Evolutionary conservation across 1,284 basidiomycete species (phyloP).

Genomic region (Taiwanofungus camphoratus): DNA sequence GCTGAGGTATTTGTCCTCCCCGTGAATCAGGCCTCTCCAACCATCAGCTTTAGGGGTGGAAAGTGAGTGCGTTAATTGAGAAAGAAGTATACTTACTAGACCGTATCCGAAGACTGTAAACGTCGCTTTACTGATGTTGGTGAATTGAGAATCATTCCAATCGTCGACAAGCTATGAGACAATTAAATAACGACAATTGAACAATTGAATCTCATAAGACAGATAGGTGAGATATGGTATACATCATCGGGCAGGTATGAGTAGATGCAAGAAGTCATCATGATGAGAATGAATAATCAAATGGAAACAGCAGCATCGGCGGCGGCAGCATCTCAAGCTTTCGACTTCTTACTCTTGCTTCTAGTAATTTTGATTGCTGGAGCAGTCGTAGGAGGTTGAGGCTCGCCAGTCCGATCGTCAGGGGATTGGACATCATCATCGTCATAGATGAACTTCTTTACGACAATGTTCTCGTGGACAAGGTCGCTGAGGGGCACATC

Average conservation of each 20-base stretch:
- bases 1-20: slow-evolving; percentile 78
- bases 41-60: slow-evolving; percentile 47
- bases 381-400: neutral
- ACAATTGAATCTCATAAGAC: neutral
- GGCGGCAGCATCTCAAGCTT: slow-evolving; percentile 23
- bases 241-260: neutral
- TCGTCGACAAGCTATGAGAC: too few relatives aligned
- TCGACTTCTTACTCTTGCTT: slow-evolving; percentile 39
- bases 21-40: slow-evolving; percentile 75
- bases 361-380: slow-evolving; percentile 39
- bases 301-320: too few relatives aligned
- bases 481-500: slow-evolving; percentile 57
- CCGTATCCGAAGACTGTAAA: slow-evolving; percentile 3
- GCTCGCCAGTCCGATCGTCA: slow-evolving; percentile 4
- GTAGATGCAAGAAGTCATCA: too few relatives aligned
- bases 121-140: too few relatives aligned
- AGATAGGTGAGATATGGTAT: neutral
- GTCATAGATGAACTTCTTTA: slow-evolving; percentile 82
- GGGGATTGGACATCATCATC: slow-evolving; percentile 32
- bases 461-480: slow-evolving; percentile 59
- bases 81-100: slow-evolving; percentile 5
- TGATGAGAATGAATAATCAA: slow-evolving; percentile 1
- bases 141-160: too few relatives aligned
- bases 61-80: slow-evolving; percentile 22
- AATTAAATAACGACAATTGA: too few relatives aligned